Conservation (phyloP, 257 asterid species). For the Capsicum chinense region DNA sequence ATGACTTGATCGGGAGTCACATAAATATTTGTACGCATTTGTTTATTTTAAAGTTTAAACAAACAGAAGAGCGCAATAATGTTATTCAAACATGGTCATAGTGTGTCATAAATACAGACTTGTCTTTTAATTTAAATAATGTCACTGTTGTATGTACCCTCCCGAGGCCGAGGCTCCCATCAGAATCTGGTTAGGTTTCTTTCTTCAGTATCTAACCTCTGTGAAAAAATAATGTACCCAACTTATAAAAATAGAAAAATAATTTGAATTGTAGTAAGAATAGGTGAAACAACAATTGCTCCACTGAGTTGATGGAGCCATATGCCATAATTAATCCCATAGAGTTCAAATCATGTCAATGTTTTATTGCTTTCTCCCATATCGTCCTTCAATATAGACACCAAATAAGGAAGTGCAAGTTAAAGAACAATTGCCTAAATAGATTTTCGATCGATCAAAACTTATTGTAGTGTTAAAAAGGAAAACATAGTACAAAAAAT, state of each 20-base stretch:
- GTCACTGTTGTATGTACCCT: constrained; percentile 24
- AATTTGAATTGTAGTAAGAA: background rate
- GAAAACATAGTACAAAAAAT: background rate
- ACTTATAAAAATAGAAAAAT: constrained; percentile 4
- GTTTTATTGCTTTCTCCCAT: background rate
- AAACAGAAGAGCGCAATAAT: background rate
- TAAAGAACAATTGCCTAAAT: background rate
- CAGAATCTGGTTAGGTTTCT: constrained; percentile 27
- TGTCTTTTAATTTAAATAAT: background rate
- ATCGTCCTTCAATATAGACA: background rate
- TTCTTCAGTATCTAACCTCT: constrained; percentile 24
- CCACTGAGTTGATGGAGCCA: background rate
- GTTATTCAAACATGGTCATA: background rate
- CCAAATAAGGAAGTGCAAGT: background rate
- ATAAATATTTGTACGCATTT: background rate
- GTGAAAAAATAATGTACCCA: background rate
- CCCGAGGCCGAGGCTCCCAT: constrained; percentile 2
- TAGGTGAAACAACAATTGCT: background rate
- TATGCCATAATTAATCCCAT: background rate
- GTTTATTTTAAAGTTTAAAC: background rate
- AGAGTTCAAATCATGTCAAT: background rate
- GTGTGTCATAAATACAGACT: background rate
- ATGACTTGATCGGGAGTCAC: background rate
- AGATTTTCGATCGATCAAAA: background rate
- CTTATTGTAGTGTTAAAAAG: background rate